Evolutionary conservation across 179 eudicot genomes (phyloP).

Genomic region (Silene noctiflora): DNA sequence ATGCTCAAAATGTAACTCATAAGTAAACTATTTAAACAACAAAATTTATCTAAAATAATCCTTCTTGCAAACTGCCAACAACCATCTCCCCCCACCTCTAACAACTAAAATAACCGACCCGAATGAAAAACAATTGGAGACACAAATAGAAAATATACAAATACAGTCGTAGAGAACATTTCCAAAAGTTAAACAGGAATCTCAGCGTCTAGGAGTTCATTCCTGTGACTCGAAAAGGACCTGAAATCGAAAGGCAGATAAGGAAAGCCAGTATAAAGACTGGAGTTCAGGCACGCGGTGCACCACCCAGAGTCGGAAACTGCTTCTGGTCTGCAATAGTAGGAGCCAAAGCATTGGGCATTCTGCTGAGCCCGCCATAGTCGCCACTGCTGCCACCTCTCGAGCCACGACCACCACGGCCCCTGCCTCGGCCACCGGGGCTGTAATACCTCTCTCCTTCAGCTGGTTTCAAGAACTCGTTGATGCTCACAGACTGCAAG

Average conservation of each 20-base stretch:
- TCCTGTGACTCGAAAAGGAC: slow-evolving; percentile 24
- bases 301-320: slow-evolving; percentile 63
- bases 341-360: slow-evolving; percentile 42
- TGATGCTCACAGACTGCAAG: slow-evolving; percentile 67
- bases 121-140: slow-evolving; percentile 9
- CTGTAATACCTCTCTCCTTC: slow-evolving; percentile 54
- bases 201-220: slow-evolving; percentile 18
- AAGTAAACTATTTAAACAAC: slow-evolving; percentile 26
- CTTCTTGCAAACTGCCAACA: neutral
- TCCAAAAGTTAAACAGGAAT: slow-evolving; percentile 18
- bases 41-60: slow-evolving; percentile 27
- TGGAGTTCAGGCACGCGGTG: slow-evolving; percentile 15
- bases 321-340: slow-evolving; percentile 59
- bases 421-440: slow-evolving; percentile 52
- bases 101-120: neutral
- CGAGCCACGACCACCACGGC: slow-evolving; percentile 46
- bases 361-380: slow-evolving; percentile 40
- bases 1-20: slow-evolving; percentile 4
- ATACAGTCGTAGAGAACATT: slow-evolving; percentile 8
- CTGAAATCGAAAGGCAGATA: slow-evolving; percentile 16
- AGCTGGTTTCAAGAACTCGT: slow-evolving; percentile 85
- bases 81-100: slow-evolving; percentile 13
- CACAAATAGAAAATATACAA: slow-evolving; percentile 29
- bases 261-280: slow-evolving; percentile 9
- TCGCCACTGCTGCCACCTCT: slow-evolving; percentile 36